Percentiles rank a stretch among this genome's conserved stretches.
Conservation (phyloP, 2,329 filamentous ascomycete species). For the Lojkania enalia region DNA sequence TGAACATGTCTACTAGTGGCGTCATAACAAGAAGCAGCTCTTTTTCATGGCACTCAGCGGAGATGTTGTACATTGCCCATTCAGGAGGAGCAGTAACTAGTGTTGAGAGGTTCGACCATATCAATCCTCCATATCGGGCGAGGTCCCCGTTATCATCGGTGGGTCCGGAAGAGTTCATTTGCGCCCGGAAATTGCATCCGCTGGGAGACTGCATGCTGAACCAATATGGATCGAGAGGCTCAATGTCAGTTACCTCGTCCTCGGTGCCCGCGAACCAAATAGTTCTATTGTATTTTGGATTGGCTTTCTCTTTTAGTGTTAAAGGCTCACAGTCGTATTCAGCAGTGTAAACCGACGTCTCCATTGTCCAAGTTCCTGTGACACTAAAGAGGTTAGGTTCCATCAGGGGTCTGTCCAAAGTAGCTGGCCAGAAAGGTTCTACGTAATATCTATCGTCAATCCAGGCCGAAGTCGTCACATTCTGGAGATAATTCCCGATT, state of each 20-base stretch:
- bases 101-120: background rate
- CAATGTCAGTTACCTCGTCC: background rate
- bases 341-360: background rate
- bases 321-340: slow-evolving; percentile 3
- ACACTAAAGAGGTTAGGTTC: background rate
- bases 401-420: background rate
- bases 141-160: background rate
- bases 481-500: slow-evolving; percentile 26
- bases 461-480: slow-evolving; percentile 34
- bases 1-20: background rate
- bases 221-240: background rate
- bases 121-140: background rate
- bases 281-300: background rate
- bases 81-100: background rate
- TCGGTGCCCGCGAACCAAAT: background rate
- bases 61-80: background rate
- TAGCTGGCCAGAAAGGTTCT: slow-evolving; percentile 28
- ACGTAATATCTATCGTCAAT: slow-evolving; percentile 28
- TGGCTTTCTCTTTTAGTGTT: background rate
- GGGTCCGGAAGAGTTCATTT: background rate
- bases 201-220: slow-evolving; percentile 1
- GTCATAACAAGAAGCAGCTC: slow-evolving; percentile 1
- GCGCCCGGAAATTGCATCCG: background rate
- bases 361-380: background rate
- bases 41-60: background rate